Evolutionary conservation across 192 early-diverging fungal species (phyloP).

Genomic region (Umbelopsis isabellina): DNA sequence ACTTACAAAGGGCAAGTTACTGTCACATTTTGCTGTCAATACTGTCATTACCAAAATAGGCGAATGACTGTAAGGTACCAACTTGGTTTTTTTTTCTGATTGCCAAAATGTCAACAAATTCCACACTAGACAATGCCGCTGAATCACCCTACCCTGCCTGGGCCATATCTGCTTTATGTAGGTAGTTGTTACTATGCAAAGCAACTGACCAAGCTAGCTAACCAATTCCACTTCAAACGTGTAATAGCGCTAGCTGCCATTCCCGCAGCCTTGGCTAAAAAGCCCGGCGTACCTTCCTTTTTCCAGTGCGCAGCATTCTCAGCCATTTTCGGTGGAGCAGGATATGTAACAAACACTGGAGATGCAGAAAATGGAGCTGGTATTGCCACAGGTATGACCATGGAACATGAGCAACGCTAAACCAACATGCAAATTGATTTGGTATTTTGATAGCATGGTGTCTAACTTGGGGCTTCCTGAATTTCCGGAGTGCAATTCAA

Average conservation of each 20-base stretch:
- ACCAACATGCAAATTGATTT: neutral
- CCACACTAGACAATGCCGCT: slow-evolving; percentile 23
- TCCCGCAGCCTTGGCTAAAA: slow-evolving; percentile 29
- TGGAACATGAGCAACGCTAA: neutral
- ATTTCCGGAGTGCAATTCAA: slow-evolving; percentile 24
- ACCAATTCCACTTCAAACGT: neutral
- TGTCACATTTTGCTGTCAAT: no score
- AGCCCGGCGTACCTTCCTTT: slow-evolving; percentile 40
- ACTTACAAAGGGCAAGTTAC: no score
- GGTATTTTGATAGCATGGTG: slow-evolving; percentile 36
- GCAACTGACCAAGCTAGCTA: neutral
- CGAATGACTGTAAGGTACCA: no score
- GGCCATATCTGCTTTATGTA: slow-evolving; percentile 33
- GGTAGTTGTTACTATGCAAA: neutral
- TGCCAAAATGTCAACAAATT: slow-evolving; percentile 20
- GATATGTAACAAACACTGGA: slow-evolving; percentile 38
- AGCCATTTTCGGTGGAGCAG: slow-evolving; percentile 40
- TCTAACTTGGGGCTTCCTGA: slow-evolving; percentile 44
- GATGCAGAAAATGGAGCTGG: slow-evolving; percentile 46
- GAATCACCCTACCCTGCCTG: slow-evolving; percentile 36
- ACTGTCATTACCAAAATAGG: no score
- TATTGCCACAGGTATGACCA: slow-evolving; percentile 43
- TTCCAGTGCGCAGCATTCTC: slow-evolving; percentile 39
- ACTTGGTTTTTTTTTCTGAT: no score
- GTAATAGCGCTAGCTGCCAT: slow-evolving; percentile 29